Conservation (phyloP, 1,284 basidiomycete genomes). For the Trichosporon faecale region DNA sequence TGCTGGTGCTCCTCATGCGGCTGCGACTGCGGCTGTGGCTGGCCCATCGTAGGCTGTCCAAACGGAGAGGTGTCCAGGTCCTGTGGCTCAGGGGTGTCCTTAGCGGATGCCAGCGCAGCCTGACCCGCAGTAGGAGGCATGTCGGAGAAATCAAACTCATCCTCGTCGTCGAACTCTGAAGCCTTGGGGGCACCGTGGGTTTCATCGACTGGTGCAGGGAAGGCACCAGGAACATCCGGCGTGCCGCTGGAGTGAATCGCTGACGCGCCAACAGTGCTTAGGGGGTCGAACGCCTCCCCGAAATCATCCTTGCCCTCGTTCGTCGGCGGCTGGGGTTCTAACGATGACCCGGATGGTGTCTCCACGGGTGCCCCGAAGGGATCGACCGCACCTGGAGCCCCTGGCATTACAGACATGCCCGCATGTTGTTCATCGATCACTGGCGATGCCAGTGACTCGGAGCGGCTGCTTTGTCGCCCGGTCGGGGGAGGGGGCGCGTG, state of each 20-base stretch:
- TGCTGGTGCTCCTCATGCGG: background rate
- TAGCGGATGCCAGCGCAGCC: background rate
- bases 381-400: conserved; percentile 41
- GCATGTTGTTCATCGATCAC: conserved; percentile 13
- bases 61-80: background rate
- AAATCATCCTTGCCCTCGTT: conserved; percentile 9
- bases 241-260: background rate
- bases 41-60: background rate
- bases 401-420: background rate
- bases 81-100: background rate
- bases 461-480: background rate
- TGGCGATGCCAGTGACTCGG: background rate
- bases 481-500: conserved; percentile 17
- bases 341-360: conserved; percentile 13
- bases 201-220: background rate
- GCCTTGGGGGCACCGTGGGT: conserved; percentile 13
- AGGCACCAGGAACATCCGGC: background rate
- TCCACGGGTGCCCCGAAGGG: conserved; percentile 10
- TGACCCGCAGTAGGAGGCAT: conserved; percentile 52
- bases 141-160: conserved; percentile 76
- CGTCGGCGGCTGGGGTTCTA: background rate
- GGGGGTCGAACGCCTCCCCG: background rate
- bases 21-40: background rate
- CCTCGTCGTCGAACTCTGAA: conserved; percentile 71
- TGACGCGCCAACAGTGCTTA: background rate